These are phyloP conservation scores for Syncephalastrum racemosum DNA, from an alignment of 371 early-diverging fungal genomes.

Conservation along the genomic window DNA sequence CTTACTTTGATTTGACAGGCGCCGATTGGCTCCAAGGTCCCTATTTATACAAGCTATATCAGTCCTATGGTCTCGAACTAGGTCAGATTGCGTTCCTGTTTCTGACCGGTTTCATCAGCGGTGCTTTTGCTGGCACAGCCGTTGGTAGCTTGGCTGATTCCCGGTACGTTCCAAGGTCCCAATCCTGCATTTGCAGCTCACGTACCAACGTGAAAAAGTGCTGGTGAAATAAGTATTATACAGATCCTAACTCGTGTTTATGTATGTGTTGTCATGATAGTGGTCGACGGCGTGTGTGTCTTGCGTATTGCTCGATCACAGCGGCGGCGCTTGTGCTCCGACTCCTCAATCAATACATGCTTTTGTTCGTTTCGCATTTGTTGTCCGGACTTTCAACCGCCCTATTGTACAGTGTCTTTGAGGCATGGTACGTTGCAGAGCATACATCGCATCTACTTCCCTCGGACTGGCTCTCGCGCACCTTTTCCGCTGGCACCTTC, in stretches of 20 bases:
- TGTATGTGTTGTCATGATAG: constrained; percentile 29
- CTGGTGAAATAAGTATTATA: too few relatives aligned
- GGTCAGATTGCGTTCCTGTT: constrained; percentile 68
- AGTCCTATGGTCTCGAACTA: constrained; percentile 57
- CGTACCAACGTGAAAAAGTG: too few relatives aligned
- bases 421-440: constrained; percentile 80
- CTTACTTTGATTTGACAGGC: constrained; percentile 29
- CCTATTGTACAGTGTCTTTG: constrained; percentile 73
- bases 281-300: constrained; percentile 64
- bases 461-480: constrained; percentile 57
- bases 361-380: constrained; percentile 65
- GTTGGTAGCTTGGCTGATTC: constrained; percentile 74
- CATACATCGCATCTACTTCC: constrained; percentile 64
- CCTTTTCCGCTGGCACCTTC: constrained; percentile 69
- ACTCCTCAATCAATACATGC: constrained; percentile 44
- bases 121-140: constrained; percentile 73
- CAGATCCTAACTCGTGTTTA: too few relatives aligned
- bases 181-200: too few relatives aligned
- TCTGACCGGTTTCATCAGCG: constrained; percentile 71
- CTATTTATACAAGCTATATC: constrained; percentile 72
- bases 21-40: constrained; percentile 81
- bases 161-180: constrained; percentile 41
- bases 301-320: constrained; percentile 65
- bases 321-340: constrained; percentile 57
- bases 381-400: constrained; percentile 71